These are phyloP conservation scores for Acanthamoeba royreba DNA, from an alignment of 208 protist genomes.

Conservation along the genomic window DNA sequence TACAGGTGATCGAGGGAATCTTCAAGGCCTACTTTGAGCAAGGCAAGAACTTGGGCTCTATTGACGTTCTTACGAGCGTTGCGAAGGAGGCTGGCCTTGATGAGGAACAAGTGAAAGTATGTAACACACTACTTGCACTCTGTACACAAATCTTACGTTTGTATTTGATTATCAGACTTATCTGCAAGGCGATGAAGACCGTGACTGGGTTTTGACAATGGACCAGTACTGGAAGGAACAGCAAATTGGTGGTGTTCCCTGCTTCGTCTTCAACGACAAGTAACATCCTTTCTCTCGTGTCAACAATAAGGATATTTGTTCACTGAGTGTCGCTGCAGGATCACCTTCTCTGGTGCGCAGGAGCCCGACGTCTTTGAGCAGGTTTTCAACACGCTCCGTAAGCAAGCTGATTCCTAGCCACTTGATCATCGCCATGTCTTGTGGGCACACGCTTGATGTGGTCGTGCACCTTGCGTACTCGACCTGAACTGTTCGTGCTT, in stretches of 20 bases:
- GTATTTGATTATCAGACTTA: not conserved
- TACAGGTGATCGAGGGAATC: not conserved
- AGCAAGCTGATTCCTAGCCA: not conserved
- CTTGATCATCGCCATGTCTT: not conserved
- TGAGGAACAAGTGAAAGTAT: not conserved
- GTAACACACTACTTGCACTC: not conserved
- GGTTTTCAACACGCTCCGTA: not conserved
- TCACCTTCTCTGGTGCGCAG: not conserved
- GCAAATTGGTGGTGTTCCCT: not conserved
- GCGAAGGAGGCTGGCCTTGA: not conserved
- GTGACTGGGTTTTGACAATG: not conserved
- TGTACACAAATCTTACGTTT: not conserved
- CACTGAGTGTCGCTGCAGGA: not conserved
- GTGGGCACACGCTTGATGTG: not conserved
- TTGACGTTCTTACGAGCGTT: not conserved
- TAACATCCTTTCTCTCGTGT: not conserved
- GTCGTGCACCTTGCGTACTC: not conserved
- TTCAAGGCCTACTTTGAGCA: conserved; percentile 26
- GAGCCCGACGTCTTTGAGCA: not conserved
- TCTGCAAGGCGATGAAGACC: not conserved
- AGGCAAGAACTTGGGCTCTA: not conserved
- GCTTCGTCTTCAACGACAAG: conserved; percentile 42
- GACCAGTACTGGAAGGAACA: not conserved
- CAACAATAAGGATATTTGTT: too few species aligned
- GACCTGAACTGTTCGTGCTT: not conserved